A percentile compares a stretch with the other conserved stretches of the same genome.
These are phyloP conservation scores for Beauveria brongniartii DNA, from an alignment of 2,329 filamentous ascomycete genomes.

Conservation along the genomic window DNA sequence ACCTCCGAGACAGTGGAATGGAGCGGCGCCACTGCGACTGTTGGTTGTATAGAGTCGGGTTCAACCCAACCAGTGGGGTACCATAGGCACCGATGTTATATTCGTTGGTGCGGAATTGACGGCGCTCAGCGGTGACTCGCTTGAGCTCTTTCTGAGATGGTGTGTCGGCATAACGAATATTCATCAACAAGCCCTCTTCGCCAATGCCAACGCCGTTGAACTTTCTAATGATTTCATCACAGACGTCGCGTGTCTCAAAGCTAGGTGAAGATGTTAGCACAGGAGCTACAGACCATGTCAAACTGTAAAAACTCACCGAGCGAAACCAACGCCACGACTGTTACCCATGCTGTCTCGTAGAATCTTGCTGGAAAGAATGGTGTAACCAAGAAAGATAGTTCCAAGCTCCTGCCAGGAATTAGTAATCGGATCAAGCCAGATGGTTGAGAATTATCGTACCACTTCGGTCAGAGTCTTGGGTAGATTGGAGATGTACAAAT, in stretches of 20 bases:
- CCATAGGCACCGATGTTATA: conserved; percentile 73
- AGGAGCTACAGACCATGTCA: neutral
- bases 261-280: conserved; percentile 38
- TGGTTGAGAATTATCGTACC: conserved; percentile 33
- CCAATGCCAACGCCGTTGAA: conserved; percentile 76
- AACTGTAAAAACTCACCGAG: conserved; percentile 55
- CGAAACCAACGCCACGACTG: conserved; percentile 94
- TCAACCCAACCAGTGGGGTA: conserved; percentile 51
- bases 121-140: conserved; percentile 87
- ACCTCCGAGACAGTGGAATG: conserved; percentile 24
- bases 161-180: conserved; percentile 95
- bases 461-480: conserved; percentile 88
- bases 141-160: conserved; percentile 95
- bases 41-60: conserved; percentile 28
- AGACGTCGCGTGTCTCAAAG: conserved; percentile 82
- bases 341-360: conserved; percentile 86
- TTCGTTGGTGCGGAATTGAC: conserved; percentile 92
- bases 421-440: neutral
- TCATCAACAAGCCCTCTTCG: conserved; percentile 73
- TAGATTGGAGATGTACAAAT: conserved; percentile 95
- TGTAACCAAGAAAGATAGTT: conserved; percentile 69
- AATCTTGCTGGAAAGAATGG: conserved; percentile 89
- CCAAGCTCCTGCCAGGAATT: conserved; percentile 53
- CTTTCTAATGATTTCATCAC: conserved; percentile 77
- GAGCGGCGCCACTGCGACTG: conserved; percentile 30